phyloP scores from a whole-genome alignment of 1,139 yeast genomes.

The Zygosaccharomyces sapae region DNA sequence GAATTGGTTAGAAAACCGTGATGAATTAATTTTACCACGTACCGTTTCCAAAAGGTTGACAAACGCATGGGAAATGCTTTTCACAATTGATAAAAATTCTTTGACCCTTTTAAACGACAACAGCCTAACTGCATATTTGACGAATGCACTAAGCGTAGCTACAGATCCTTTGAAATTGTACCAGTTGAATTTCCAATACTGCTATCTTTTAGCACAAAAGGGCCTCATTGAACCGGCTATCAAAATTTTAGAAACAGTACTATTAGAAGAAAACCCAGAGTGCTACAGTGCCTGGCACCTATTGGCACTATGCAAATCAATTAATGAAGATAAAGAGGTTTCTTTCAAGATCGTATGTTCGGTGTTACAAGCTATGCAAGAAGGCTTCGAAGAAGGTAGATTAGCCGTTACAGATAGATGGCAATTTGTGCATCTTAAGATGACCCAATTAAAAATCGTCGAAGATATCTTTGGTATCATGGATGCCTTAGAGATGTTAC shows the following conservation, averaged over 20 bases:
- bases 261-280: conserved; percentile 40
- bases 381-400: conserved; percentile 17
- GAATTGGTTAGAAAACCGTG: conserved; percentile 23
- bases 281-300: conserved; percentile 50
- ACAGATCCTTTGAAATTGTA: conserved; percentile 12
- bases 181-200: conserved; percentile 37
- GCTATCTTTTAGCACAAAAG: conserved; percentile 36
- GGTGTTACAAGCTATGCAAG: conserved; percentile 37
- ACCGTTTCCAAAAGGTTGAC: conserved; percentile 20
- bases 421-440: conserved; percentile 63
- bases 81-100: conserved; percentile 17
- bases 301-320: conserved; percentile 48
- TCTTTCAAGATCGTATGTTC: conserved; percentile 44
- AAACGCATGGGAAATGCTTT: conserved; percentile 29
- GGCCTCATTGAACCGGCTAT: conserved; percentile 38
- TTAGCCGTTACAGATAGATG: conserved; percentile 44
- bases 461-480: conserved; percentile 61
- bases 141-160: conserved; percentile 28
- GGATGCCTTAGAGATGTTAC: conserved; percentile 59
- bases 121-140: conserved; percentile 29
- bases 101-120: conserved; percentile 28
- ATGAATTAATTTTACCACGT: conserved; percentile 22
- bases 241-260: conserved; percentile 36
- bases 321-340: conserved; percentile 47
- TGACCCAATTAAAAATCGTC: conserved; percentile 68